Evolutionary conservation across 495 filamentous ascomycete genomes (phyloP), one percentile per base, ranked within the genome.

Genomic region (Thermochaetoides thermophila): DNA sequence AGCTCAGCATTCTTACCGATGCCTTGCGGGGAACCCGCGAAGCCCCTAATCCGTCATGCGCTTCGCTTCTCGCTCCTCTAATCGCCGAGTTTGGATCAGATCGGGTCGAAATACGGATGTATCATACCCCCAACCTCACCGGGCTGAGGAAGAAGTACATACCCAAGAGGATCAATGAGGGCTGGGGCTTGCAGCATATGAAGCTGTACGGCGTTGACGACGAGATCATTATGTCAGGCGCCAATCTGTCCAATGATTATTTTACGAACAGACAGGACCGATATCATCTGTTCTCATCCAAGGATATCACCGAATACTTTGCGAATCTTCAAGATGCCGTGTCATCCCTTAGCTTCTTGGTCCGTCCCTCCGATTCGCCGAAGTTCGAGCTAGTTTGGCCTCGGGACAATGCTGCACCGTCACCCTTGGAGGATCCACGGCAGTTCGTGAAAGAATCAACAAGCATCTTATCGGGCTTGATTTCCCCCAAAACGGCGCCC

Each of bases 171-270:
- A 84, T 96, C 49, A 99, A 99, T 45, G 89, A 99, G 53, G 89
- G 89, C 22, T 99, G 89, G 87, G 89, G 89, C 10, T 59, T 99
- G 27, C 89, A 99, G 49, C 89, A 99, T 49, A 99, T 99, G 84
- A 99, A 99, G 66, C 68, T 99, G 0, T 99, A 99, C 44, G 89
- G 91, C 1, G 57, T 94, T 26, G 89, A 99, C 40, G 85, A 96
- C 46, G 87, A 95, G 54, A 75, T 99, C 31, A 89, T 99, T 22
- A 68, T 99, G 17, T 92, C 85, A 2, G 89, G 89, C 19, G 89
- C 89, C 7, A 99, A 99, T 39, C 64, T 99, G 7, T 94, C 85
- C 4, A 68, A 66, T 21, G 87, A 96, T 47, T 99, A 99, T 54
- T 99, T 99, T 53, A 93, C 84, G 8, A 87, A 95, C 46, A 74